Evolutionary conservation across 257 asterid genomes (phyloP), one percentile per base, ranked within the genome.

Genomic region (Nemophila menziesii): DNA sequence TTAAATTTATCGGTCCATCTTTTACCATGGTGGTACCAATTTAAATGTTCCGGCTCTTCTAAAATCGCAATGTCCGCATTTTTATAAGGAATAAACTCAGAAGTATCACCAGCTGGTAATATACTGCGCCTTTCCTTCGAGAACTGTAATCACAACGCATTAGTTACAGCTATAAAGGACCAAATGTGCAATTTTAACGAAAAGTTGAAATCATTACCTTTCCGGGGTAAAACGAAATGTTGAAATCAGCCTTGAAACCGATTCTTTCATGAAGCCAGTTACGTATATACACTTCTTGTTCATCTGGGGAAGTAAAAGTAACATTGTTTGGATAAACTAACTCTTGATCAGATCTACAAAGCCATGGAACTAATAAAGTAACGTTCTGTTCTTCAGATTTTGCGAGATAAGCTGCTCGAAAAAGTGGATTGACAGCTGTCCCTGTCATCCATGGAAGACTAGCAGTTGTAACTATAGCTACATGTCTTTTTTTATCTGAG

Each of bases 361-460:
- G 94, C 99, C 99, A 90, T 36, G 99, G 99, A 73, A 90, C 92
- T 78, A 90, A 69, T 20, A 90, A 79, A 0, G 94, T 85, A 55
- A 90, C 99, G 55, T 85, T 72, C 70, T 85, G 99, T 57, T 85
- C 52, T 23, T 74, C 79, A 45, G 86, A 67, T 55, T 86, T 75
- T 33, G 99, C 93, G 58, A 90, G 63, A 71, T 77, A 90, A 12
- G 99, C 99, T 5, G 99, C 99, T 40, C 99, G 89, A 60, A 85
- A 90, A 56, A 90, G 76, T 20, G 99, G 99, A 60, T 90, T 90
- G 43, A 90, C 92, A 59, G 99, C 93, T 39, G 99, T 90, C 58
- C 96, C 99, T 0, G 99, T 90, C 96, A 90, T 85, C 99, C 99
- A 90, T 54, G 99, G 99, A 63, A 90, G 99, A 69, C 99, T 85